Evolutionary conservation across 805 yeast genomes (phyloP).

Genomic region (Ogataea populi-albae): DNA sequence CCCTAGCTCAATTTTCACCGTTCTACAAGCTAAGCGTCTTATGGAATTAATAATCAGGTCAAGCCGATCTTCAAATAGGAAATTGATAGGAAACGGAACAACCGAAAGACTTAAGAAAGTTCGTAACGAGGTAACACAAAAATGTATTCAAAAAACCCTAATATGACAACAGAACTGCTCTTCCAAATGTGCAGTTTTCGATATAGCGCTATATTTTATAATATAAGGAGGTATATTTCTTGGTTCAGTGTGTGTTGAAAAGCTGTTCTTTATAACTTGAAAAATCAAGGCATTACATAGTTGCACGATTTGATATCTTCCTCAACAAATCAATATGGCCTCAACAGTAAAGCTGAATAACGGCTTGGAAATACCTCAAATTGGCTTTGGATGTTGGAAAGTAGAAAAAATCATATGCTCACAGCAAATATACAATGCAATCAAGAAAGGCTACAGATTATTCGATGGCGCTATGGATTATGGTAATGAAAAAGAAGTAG

Average conservation of each 20-base stretch:
- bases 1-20: too few species aligned
- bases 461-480: slow-evolving; percentile 72
- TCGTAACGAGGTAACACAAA: too few species aligned
- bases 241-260: background rate
- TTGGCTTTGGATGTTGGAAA: slow-evolving; percentile 61
- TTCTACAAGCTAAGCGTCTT: too few species aligned
- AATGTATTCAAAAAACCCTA: too few species aligned
- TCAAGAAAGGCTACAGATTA: slow-evolving; percentile 77
- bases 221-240: background rate
- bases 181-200: background rate
- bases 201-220: background rate
- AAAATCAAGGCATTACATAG: background rate
- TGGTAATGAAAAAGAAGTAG: slow-evolving; percentile 69
- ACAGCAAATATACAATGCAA: slow-evolving; percentile 69
- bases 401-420: slow-evolving; percentile 48
- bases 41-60: too few species aligned
- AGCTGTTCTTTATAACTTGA: background rate
- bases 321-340: background rate
- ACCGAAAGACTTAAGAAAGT: too few species aligned
- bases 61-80: too few species aligned
- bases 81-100: too few species aligned
- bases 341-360: slow-evolving; percentile 27
- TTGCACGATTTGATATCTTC: background rate
- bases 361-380: slow-evolving; percentile 44
- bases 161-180: background rate